Conservation (phyloP, 139 green algal species). For the Diplosphaera chodatii region DNA sequence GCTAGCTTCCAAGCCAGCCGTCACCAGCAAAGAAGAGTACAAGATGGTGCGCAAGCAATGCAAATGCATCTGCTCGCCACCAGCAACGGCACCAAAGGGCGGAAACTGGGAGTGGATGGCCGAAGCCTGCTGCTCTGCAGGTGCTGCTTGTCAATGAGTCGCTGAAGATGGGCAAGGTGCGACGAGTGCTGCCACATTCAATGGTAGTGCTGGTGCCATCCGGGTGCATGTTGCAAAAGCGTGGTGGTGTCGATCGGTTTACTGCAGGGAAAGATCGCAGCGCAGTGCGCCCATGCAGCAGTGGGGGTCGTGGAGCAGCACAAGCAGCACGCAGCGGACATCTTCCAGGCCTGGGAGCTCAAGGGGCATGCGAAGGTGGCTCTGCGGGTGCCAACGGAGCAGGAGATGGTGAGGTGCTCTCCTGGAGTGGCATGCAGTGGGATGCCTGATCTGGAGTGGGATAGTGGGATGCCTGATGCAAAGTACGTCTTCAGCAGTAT, state of each 20-base stretch:
- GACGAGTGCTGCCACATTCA: too few relatives aligned
- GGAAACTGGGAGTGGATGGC: too few relatives aligned
- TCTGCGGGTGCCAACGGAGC: slow-evolving; percentile 41
- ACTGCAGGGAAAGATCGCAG: slow-evolving; percentile 32
- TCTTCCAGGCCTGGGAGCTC: slow-evolving; percentile 59
- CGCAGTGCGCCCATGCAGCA: slow-evolving; percentile 78
- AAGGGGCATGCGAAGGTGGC: slow-evolving; percentile 75
- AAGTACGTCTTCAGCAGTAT: too few relatives aligned
- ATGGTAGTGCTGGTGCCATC: too few relatives aligned
- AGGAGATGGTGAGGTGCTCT: slow-evolving; percentile 51
- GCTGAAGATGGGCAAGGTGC: slow-evolving; percentile 6
- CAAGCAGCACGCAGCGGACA: slow-evolving; percentile 11
- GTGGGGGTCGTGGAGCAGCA: slow-evolving; percentile 58
- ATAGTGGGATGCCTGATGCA: too few relatives aligned
- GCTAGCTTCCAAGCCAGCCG: background rate
- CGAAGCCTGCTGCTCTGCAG: background rate
- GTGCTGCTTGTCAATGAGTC: background rate
- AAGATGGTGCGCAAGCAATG: background rate
- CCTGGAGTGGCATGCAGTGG: too few relatives aligned
- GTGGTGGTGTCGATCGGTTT: too few relatives aligned
- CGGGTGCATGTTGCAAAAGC: too few relatives aligned
- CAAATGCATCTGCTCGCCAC: too few relatives aligned
- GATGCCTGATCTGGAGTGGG: too few relatives aligned
- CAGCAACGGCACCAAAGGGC: too few relatives aligned
- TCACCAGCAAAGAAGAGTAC: background rate